These are phyloP conservation scores for Magnolia changhungtana DNA, from an alignment of 164 flowering plant species.

Conservation along the genomic window DNA sequence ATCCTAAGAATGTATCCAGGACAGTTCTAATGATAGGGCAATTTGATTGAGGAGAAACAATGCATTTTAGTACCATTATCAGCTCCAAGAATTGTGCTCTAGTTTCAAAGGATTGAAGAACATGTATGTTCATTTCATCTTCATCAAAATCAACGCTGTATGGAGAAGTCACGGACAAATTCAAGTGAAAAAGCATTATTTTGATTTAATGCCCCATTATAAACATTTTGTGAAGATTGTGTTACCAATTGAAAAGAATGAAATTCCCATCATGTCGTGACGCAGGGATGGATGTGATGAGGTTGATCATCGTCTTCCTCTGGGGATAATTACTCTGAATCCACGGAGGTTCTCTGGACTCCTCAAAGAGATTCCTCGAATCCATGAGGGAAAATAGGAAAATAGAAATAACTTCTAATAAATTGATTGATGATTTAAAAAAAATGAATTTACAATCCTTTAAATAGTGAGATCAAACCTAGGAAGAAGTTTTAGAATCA, in stretches of 20 bases:
- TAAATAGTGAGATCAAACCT: too few species aligned
- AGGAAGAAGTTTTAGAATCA: too few species aligned
- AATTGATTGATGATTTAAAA: too few species aligned
- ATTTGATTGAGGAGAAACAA: constrained; percentile 94
- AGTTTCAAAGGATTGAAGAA: constrained; percentile 98
- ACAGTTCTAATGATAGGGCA: constrained; percentile 98
- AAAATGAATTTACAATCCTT: too few species aligned
- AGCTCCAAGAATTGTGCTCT: constrained; percentile 96
- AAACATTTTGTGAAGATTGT: constrained; percentile 97
- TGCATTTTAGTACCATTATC: constrained; percentile 99
- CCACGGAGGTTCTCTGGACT: too few species aligned
- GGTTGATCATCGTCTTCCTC: too few species aligned
- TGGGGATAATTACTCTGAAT: too few species aligned
- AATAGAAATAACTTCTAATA: too few species aligned
- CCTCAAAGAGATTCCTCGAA: too few species aligned
- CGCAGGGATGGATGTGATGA: too few species aligned
- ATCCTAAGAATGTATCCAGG: constrained; percentile 92
- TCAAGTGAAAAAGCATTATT: constrained; percentile 95
- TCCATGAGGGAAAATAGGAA: too few species aligned
- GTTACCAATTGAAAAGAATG: constrained; percentile 91
- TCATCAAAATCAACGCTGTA: constrained; percentile 99
- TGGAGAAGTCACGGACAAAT: constrained; percentile 93
- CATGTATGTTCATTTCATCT: constrained; percentile 99
- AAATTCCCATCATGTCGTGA: constrained; percentile 70
- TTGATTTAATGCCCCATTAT: constrained; percentile 98